phyloP scores from a whole-genome alignment of 345 rosid genomes.

The Sonneratia caseolaris region DNA sequence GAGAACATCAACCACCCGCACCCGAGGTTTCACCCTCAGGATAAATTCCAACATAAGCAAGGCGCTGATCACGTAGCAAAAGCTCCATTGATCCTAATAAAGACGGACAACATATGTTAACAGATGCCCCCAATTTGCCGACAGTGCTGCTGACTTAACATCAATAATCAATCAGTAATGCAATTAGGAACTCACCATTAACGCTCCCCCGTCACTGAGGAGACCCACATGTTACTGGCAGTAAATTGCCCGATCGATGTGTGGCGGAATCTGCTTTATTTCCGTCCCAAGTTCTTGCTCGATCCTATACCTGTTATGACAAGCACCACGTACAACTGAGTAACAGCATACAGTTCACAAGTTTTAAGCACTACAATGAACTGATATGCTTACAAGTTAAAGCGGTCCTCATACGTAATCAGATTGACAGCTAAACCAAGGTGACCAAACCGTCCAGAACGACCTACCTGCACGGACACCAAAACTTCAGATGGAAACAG shows the following conservation, averaged over 20 bases:
- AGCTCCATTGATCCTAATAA: neutral
- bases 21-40: neutral
- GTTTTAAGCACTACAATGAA: constrained; percentile 2
- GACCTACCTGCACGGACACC: constrained; percentile 60
- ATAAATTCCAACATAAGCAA: neutral
- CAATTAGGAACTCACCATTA: constrained; percentile 34
- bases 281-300: constrained; percentile 99
- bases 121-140: neutral
- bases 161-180: neutral
- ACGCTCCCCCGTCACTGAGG: neutral
- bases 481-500: constrained; percentile 3
- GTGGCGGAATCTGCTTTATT: constrained; percentile 96
- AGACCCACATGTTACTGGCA: constrained; percentile 45
- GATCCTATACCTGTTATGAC: constrained; percentile 83
- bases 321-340: neutral
- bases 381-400: constrained; percentile 60
- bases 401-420: constrained; percentile 98
- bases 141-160: neutral
- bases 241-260: constrained; percentile 86
- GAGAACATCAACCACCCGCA: neutral
- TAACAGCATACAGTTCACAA: neutral
- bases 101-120: neutral
- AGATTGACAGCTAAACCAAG: constrained; percentile 99
- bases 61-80: neutral
- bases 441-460: constrained; percentile 99